Conservation (phyloP, 805 yeast genomes). For the Debaryomyces castellii region DNA sequence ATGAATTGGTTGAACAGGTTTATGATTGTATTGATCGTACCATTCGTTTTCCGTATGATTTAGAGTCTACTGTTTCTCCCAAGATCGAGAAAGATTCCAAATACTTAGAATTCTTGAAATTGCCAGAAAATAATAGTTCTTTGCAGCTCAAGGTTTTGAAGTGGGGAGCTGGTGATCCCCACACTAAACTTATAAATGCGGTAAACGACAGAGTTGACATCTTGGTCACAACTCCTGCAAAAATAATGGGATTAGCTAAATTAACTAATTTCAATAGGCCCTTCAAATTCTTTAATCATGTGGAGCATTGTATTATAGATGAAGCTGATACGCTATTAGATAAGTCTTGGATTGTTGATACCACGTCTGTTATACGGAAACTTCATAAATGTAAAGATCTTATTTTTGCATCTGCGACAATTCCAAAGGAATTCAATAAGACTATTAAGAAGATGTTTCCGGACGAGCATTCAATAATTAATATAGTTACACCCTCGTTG, state of each 20-base stretch:
- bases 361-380: slow-evolving; percentile 56
- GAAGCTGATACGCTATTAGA: slow-evolving; percentile 95
- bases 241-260: slow-evolving; percentile 46
- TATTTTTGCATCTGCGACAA: slow-evolving; percentile 85
- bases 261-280: slow-evolving; percentile 29
- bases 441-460: slow-evolving; percentile 64
- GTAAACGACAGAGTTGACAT: slow-evolving; percentile 65
- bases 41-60: slow-evolving; percentile 19
- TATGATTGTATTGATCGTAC: slow-evolving; percentile 42
- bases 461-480: slow-evolving; percentile 43
- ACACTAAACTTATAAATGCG: slow-evolving; percentile 48
- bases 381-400: slow-evolving; percentile 56
- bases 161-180: slow-evolving; percentile 65
- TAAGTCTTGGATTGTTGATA: slow-evolving; percentile 68
- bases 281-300: slow-evolving; percentile 40
- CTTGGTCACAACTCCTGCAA: slow-evolving; percentile 83
- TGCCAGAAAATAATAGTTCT: slow-evolving; percentile 19
- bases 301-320: slow-evolving; percentile 71
- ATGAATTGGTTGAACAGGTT: slow-evolving; percentile 85
- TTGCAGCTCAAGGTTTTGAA: slow-evolving; percentile 49
- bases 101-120: slow-evolving; percentile 20
- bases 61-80: slow-evolving; percentile 10
- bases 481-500: slow-evolving; percentile 75
- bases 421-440: slow-evolving; percentile 73
- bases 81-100: slow-evolving; percentile 17